Percentiles rank a stretch among this genome's conserved stretches.
Conservation (phyloP, 2,329 filamentous ascomycete species). For the Botrytis sinoallii region DNA sequence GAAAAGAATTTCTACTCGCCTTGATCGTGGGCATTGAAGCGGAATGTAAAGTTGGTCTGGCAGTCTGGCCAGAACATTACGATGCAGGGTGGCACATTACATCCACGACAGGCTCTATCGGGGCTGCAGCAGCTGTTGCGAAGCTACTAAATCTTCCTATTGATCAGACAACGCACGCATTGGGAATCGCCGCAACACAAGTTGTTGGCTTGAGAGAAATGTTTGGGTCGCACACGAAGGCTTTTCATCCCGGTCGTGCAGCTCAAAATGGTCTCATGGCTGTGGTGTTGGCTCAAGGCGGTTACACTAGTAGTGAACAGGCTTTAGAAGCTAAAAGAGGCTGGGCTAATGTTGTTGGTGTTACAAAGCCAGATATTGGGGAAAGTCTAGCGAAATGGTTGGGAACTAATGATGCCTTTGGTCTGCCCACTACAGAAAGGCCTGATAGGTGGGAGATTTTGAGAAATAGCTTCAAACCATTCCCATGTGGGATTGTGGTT, state of each 20-base stretch:
- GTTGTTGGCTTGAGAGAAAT: constrained; percentile 52
- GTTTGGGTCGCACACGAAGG: constrained; percentile 55
- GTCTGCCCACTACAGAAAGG: constrained; percentile 5
- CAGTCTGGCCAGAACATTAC: constrained; percentile 54
- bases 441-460: constrained; percentile 48
- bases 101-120: constrained; percentile 49
- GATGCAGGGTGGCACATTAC: constrained; percentile 56
- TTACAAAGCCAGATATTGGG: constrained; percentile 41
- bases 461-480: constrained; percentile 55
- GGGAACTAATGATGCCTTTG: constrained; percentile 23
- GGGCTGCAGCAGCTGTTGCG: constrained; percentile 50
- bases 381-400: constrained; percentile 38
- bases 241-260: constrained; percentile 52
- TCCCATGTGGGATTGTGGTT: constrained; percentile 55
- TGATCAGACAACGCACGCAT: constrained; percentile 46
- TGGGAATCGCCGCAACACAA: constrained; percentile 52
- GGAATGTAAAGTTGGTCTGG: constrained; percentile 50
- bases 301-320: constrained; percentile 47
- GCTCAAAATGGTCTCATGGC: constrained; percentile 51
- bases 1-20: constrained; percentile 49
- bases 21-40: constrained; percentile 52
- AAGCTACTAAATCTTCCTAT: constrained; percentile 45
- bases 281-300: constrained; percentile 45
- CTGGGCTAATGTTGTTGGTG: constrained; percentile 51
- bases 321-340: constrained; percentile 52